A percentile compares a stretch with the other conserved stretches of the same genome.
Conservation (phyloP, 176 grass and related monocot species). For the Tillandsia fasciculata region DNA sequence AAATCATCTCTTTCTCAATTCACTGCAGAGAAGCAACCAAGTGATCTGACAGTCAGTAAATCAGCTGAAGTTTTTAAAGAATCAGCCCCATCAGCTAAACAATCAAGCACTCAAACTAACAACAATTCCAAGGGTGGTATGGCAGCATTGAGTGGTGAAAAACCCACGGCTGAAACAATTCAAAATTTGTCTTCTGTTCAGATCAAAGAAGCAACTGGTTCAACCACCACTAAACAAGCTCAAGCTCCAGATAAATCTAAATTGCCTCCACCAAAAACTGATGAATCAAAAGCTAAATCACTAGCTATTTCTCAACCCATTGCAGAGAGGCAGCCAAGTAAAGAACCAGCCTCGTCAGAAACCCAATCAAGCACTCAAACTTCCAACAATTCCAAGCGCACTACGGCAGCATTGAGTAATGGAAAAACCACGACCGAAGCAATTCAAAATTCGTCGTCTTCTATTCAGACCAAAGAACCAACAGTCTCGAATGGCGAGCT, state of each 20-base stretch:
- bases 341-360: background rate
- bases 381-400: background rate
- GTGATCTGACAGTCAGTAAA: too few species aligned
- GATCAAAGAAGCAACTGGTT: too few species aligned
- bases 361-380: background rate
- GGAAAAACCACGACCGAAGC: background rate
- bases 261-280: too few species aligned
- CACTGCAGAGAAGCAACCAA: background rate
- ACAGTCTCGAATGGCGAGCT: too few species aligned
- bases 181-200: too few species aligned
- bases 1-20: too few species aligned
- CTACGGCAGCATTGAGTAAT: background rate
- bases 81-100: background rate
- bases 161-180: background rate
- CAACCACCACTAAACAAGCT: background rate
- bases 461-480: too few species aligned
- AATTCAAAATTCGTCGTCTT: too few species aligned
- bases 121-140: background rate
- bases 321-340: background rate
- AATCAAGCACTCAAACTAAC: background rate
- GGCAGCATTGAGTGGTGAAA: background rate
- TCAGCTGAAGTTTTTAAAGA: background rate
- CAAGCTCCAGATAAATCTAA: background rate
- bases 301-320: too few species aligned
- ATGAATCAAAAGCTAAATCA: too few species aligned